Conservation (phyloP, 2,329 filamentous ascomycete genomes). For the Aspergillus latus region DNA sequence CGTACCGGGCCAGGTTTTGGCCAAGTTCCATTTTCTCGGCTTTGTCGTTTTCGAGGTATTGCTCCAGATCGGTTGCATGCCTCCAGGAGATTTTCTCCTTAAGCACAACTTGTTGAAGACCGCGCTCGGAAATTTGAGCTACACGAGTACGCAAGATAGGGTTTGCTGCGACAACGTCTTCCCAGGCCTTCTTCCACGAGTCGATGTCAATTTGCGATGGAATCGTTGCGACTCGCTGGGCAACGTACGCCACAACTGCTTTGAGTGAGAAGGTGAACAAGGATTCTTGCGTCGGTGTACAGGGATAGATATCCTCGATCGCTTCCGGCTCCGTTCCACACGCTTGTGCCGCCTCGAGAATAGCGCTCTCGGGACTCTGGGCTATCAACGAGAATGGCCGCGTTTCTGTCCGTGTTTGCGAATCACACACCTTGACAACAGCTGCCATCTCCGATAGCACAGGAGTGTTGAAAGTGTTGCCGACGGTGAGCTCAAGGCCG, state of each 20-base stretch:
- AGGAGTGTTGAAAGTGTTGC: slow-evolving; percentile 36
- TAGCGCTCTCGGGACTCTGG: slow-evolving; percentile 34
- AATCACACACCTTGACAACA: slow-evolving; percentile 30
- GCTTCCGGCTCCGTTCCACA: slow-evolving; percentile 29
- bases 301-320: slow-evolving; percentile 45
- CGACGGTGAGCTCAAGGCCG: slow-evolving; percentile 37
- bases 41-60: slow-evolving; percentile 30
- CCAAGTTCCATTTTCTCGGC: slow-evolving; percentile 36
- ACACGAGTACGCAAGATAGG: slow-evolving; percentile 50
- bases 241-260: slow-evolving; percentile 46
- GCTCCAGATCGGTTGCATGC: slow-evolving; percentile 22
- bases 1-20: slow-evolving; percentile 37
- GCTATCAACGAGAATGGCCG: slow-evolving; percentile 34
- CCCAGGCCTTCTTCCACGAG: slow-evolving; percentile 47
- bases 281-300: slow-evolving; percentile 44
- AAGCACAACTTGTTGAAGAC: slow-evolving; percentile 39
- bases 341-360: slow-evolving; percentile 38
- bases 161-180: slow-evolving; percentile 39
- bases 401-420: slow-evolving; percentile 26
- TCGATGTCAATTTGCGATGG: slow-evolving; percentile 35
- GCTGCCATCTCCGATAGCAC: slow-evolving; percentile 46
- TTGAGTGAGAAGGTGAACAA: slow-evolving; percentile 48
- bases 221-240: slow-evolving; percentile 44
- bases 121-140: slow-evolving; percentile 36
- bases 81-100: slow-evolving; percentile 35